A percentile compares a stretch with the other conserved stretches of the same genome.
These are phyloP conservation scores for Ramaria sp. DNA, from an alignment of 768 basidiomycete species.

Conservation along the genomic window DNA sequence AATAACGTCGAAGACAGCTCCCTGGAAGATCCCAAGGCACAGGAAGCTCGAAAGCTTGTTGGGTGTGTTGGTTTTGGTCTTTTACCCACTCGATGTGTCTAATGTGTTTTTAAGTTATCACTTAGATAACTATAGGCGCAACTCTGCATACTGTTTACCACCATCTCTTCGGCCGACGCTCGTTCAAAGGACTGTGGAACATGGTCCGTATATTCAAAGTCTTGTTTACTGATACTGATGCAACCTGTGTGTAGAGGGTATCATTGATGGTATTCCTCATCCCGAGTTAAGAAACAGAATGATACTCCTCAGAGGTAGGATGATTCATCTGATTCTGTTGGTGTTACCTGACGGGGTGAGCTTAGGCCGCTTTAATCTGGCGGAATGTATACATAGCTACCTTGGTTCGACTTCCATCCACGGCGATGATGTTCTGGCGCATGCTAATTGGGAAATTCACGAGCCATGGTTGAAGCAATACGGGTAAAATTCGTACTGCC, in stretches of 20 bases:
- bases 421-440: constrained; percentile 85
- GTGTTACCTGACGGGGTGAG: constrained; percentile 3
- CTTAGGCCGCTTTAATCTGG: constrained; percentile 66
- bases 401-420: constrained; percentile 63
- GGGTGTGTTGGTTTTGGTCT: constrained; percentile 29
- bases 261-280: constrained; percentile 85
- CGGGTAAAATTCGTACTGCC: constrained; percentile 39
- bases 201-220: constrained; percentile 38
- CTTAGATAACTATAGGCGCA: constrained; percentile 80
- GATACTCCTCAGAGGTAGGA: constrained; percentile 73
- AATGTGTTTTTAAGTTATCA: constrained; percentile 52
- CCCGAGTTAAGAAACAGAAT: constrained; percentile 85
- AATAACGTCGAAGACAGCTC: constrained; percentile 40
- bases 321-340: neutral
- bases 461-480: constrained; percentile 80
- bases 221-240: no score
- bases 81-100: neutral
- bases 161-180: constrained; percentile 78
- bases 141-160: constrained; percentile 79
- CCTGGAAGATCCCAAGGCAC: constrained; percentile 60
- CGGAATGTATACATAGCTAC: constrained; percentile 71
- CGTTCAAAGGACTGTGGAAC: constrained; percentile 84
- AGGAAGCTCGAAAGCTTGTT: constrained; percentile 76
- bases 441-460: constrained; percentile 81
- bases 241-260: constrained; percentile 46